Evolutionary conservation across 1,284 basidiomycete genomes (phyloP), one percentile per base, ranked within the genome.

Genomic region (Ceratobasidium papillatum): DNA sequence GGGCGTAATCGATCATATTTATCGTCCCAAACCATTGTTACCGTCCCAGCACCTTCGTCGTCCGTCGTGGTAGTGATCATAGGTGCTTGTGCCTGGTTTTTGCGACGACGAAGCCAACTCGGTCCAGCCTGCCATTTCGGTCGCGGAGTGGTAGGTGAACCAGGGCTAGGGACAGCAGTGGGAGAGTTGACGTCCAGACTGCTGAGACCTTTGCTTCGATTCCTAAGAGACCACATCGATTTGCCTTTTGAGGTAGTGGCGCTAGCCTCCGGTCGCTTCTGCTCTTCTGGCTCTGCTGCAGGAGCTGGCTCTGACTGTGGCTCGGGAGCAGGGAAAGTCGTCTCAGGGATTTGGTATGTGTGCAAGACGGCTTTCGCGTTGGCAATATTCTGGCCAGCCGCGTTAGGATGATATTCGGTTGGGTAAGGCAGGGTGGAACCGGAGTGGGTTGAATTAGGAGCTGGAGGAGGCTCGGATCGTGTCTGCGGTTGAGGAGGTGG

Each of bases 331-430:
- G 68, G 34, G 17, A 71, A 71, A 25, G 56, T 71, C 27, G 54
- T 49, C 41, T 71, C 68, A 25, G 68, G 68, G 41, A 71, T 71
- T 32, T 71, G 68, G 68, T 71, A 71, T 11, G 68, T 71, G 22
- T 71, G 68, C n/a, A 71, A 22, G 27, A 71, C 68, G 25, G 68
- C 68, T 36, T 71, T 71, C 38, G 68, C 68, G n/a, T 52, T 71
- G 17, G 52, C 52, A 8, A 71, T 59, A 41, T 71, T 71, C 25
- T 41, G 2, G 17, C 68, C 54, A 5, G 38, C 36, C 19, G 51
- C 25, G 45, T 71, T 71, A 2, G 68, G 68, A 22, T 71, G 68
- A 22, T 71, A 71, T 27, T 59, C 54, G 25, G 36, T 25, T 19
- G 68, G 54, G 30, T 71, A 71, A 17, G 68, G 38, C 14, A 71